Evolutionary conservation across 106 monocot species (phyloP).

Genomic region (Posidonia australis): DNA sequence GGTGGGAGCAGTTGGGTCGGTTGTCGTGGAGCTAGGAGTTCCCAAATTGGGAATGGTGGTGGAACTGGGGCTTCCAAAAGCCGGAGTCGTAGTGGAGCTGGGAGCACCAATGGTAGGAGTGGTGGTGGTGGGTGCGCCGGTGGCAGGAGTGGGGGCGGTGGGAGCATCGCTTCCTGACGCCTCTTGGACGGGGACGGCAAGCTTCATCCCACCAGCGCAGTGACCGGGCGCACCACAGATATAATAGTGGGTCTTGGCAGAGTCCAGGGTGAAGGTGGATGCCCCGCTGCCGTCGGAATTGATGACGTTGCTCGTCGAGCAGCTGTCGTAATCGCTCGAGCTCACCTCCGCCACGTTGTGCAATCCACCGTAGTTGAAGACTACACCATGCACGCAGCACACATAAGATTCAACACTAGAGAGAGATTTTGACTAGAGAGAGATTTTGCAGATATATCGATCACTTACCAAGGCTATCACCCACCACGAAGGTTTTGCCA

Average conservation of each 20-base stretch:
- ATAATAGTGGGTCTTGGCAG: conserved; percentile 37
- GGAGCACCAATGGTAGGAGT: background rate
- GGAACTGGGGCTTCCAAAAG: background rate
- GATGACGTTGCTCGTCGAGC: conserved; percentile 33
- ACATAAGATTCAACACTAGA: no score
- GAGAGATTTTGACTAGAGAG: no score
- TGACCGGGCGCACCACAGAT: conserved; percentile 39
- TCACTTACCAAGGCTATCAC: conserved; percentile 29
- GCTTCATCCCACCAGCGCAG: conserved; percentile 46
- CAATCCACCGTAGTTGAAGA: conserved; percentile 28
- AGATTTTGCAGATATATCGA: background rate
- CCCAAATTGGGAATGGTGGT: background rate
- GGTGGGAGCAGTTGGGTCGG: background rate
- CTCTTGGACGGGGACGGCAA: conserved; percentile 29
- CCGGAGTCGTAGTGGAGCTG: background rate
- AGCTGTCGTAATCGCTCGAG: conserved; percentile 26
- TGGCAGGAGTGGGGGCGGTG: background rate
- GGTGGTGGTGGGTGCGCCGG: background rate
- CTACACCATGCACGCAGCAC: conserved; percentile 4
- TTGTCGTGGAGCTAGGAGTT: background rate
- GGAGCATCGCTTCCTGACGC: background rate
- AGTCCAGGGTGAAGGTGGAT: conserved; percentile 26
- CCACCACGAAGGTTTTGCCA: conserved; percentile 34
- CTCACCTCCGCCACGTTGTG: conserved; percentile 50
- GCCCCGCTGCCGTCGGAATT: conserved; percentile 27